A percentile compares a stretch with the other conserved stretches of the same genome.
These are phyloP conservation scores for Typha latifolia DNA, from an alignment of 176 grass and related monocot genomes.

Conservation along the genomic window DNA sequence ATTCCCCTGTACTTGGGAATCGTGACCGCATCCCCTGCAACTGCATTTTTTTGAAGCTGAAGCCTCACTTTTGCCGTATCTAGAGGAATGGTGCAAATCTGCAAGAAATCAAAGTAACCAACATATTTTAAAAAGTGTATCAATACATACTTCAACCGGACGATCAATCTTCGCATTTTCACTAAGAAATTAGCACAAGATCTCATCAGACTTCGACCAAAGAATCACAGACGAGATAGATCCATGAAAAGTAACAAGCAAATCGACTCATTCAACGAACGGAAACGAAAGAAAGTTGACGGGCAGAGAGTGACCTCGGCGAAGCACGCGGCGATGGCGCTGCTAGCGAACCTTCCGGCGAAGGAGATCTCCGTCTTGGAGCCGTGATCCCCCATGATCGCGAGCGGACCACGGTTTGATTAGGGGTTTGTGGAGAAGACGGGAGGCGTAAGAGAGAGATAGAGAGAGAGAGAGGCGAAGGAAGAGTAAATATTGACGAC, in stretches of 20 bases:
- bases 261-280: neutral
- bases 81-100: constrained; percentile 77
- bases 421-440: neutral
- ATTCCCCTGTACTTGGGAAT: constrained; percentile 71
- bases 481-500: neutral
- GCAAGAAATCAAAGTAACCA: neutral
- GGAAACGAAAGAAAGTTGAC: neutral
- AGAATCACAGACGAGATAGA: neutral
- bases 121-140: neutral
- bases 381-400: constrained; percentile 41
- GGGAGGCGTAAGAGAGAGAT: neutral
- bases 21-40: neutral
- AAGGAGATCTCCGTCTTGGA: constrained; percentile 71
- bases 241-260: neutral
- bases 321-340: constrained; percentile 94
- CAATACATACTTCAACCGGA: too few species aligned
- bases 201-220: too few species aligned
- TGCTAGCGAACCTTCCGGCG: constrained; percentile 77
- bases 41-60: constrained; percentile 72
- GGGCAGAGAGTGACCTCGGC: constrained; percentile 41
- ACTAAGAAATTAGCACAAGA: neutral
- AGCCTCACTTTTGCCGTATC: constrained; percentile 97
- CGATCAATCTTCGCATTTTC: too few species aligned
- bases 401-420: neutral
- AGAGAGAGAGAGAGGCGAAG: too few species aligned